Percentiles rank a stretch among this genome's conserved stretches.
Conservation (phyloP, 768 basidiomycete species). For the Pholiota conissans region DNA sequence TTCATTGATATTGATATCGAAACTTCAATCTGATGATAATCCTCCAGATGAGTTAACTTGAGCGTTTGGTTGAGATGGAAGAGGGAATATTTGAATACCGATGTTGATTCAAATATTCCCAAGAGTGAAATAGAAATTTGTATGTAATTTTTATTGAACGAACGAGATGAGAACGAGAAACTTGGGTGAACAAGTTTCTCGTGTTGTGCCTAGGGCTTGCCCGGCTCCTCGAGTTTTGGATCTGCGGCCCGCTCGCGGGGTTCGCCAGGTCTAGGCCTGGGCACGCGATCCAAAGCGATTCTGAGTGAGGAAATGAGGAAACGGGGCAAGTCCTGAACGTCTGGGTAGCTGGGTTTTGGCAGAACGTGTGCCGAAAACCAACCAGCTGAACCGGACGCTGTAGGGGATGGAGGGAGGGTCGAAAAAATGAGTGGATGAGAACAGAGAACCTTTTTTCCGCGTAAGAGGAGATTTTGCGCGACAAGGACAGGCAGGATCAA, state of each 20-base stretch:
- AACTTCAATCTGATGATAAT: no score
- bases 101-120: no score
- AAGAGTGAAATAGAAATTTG: no score
- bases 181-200: background rate
- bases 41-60: no score
- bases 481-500: background rate
- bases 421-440: background rate
- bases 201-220: background rate
- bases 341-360: background rate
- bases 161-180: no score
- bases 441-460: background rate
- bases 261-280: background rate
- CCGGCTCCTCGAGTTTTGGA: background rate
- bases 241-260: background rate
- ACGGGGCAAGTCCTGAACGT: background rate
- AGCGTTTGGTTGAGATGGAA: no score
- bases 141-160: no score
- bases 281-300: background rate
- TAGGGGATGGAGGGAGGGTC: background rate
- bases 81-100: no score
- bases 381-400: background rate
- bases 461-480: background rate
- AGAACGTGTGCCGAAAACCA: background rate
- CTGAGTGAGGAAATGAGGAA: background rate
- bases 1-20: no score